Percentiles rank a stretch among this genome's conserved stretches.
These are phyloP conservation scores for Piloderma croceum DNA, from an alignment of 768 basidiomycete genomes.

Conservation along the genomic window DNA sequence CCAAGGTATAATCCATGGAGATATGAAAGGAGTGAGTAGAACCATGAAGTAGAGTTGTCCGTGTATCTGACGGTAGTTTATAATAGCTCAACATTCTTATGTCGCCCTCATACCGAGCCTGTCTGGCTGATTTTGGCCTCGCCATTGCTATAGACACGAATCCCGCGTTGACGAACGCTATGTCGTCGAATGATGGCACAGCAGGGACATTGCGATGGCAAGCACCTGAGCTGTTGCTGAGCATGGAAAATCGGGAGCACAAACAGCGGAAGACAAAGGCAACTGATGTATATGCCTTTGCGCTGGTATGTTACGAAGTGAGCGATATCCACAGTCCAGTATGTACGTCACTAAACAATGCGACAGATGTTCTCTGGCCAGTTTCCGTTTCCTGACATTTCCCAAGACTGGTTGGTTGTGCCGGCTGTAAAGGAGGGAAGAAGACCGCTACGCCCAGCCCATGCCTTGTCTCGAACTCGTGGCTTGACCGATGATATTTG, in stretches of 20 bases:
- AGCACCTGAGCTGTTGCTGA: constrained; percentile 33
- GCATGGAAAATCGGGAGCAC: constrained; percentile 8
- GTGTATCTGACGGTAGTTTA: background rate
- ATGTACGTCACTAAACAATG: no score
- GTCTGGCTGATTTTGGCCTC: constrained; percentile 49
- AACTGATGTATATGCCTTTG: constrained; percentile 38
- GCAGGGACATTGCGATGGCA: constrained; percentile 32
- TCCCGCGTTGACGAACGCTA: constrained; percentile 13
- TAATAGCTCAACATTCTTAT: constrained; percentile 47
- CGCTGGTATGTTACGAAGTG: constrained; percentile 36
- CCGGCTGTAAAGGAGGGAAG: no score
- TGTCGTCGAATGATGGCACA: constrained; percentile 13
- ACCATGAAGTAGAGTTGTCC: background rate
- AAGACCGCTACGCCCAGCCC: no score
- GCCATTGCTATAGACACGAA: constrained; percentile 20
- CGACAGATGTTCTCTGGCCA: constrained; percentile 26
- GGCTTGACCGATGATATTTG: no score
- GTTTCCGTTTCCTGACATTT: constrained; percentile 23
- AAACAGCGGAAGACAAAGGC: no score
- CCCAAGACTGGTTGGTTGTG: constrained; percentile 17
- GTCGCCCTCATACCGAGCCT: constrained; percentile 34
- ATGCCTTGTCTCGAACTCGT: no score
- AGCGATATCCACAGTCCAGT: background rate
- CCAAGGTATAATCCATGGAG: constrained; percentile 37
- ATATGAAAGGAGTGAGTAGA: constrained; percentile 36